These are phyloP conservation scores for Kingdonia uniflora DNA, from an alignment of 164 flowering plant genomes.

Conservation along the genomic window DNA sequence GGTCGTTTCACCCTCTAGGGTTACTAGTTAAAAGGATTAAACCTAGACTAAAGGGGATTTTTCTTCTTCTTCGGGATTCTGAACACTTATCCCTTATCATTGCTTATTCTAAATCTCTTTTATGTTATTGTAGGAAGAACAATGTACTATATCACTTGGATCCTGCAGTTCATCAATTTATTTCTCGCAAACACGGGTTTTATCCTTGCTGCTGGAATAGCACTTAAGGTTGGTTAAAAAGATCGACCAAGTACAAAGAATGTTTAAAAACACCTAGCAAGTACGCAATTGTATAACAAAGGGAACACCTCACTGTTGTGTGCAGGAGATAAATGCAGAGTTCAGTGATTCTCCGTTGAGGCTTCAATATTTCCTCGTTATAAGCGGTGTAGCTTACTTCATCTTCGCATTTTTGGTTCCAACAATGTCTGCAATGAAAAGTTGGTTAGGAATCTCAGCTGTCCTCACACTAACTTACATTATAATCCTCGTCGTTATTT, in stretches of 20 bases:
- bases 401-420: conserved; percentile 37
- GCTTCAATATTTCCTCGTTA: conserved; percentile 35
- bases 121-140: conserved; percentile 35
- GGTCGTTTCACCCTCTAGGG: no score
- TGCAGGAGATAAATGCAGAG: conserved; percentile 32
- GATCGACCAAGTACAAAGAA: no score
- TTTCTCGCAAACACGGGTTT: conserved; percentile 46
- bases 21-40: no score
- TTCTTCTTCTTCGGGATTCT: no score
- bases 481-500: conserved; percentile 17
- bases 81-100: no score
- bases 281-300: no score
- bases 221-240: conserved; percentile 52
- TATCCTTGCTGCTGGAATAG: conserved; percentile 43
- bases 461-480: conserved; percentile 29
- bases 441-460: conserved; percentile 31
- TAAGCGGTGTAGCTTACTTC: conserved; percentile 35
- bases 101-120: no score
- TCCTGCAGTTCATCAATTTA: conserved; percentile 29
- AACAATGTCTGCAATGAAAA: conserved; percentile 43
- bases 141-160: conserved; percentile 41
- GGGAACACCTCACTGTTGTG: neutral
- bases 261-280: no score
- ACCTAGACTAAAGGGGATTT: no score
- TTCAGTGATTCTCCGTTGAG: conserved; percentile 29